Conservation (phyloP, 2,329 filamentous ascomycete species). For the Ustulina deusta region DNA sequence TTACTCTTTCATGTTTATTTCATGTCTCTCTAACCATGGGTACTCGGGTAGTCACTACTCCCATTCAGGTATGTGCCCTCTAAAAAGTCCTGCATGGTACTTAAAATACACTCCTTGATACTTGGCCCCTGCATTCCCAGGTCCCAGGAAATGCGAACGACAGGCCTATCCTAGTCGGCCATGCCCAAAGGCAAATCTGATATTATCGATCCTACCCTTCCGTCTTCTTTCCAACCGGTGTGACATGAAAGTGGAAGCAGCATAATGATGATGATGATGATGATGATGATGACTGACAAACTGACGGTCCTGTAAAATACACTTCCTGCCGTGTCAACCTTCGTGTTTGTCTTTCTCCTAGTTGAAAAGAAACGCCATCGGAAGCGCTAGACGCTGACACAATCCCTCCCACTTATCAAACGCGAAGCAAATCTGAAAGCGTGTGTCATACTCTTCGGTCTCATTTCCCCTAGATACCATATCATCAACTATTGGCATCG, state of each 20-base stretch:
- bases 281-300: conserved; percentile 16
- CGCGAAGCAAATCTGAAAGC: conserved; percentile 31
- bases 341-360: conserved; percentile 32
- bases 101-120: conserved; percentile 38
- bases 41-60: conserved; percentile 2
- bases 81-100: conserved; percentile 40
- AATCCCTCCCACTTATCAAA: conserved; percentile 22
- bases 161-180: conserved; percentile 42
- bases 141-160: conserved; percentile 46
- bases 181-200: conserved; percentile 36
- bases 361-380: conserved; percentile 25
- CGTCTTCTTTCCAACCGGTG: conserved; percentile 13
- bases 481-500: conserved; percentile 9
- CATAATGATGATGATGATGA: conserved; percentile 9
- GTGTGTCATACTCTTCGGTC: conserved; percentile 29
- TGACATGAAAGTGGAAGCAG: conserved; percentile 13
- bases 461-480: conserved; percentile 28
- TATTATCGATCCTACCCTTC: conserved; percentile 31
- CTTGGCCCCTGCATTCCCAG: conserved; percentile 44
- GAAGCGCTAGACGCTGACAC: conserved; percentile 30
- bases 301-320: conserved; percentile 24
- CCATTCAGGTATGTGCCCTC: conserved; percentile 18
- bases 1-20: neutral
- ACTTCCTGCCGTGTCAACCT: conserved; percentile 32
- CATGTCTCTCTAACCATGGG: neutral